Percentiles rank a stretch among this genome's conserved stretches.
phyloP scores from a whole-genome alignment of 345 rosid species.

The Euphorbia lathyris region DNA sequence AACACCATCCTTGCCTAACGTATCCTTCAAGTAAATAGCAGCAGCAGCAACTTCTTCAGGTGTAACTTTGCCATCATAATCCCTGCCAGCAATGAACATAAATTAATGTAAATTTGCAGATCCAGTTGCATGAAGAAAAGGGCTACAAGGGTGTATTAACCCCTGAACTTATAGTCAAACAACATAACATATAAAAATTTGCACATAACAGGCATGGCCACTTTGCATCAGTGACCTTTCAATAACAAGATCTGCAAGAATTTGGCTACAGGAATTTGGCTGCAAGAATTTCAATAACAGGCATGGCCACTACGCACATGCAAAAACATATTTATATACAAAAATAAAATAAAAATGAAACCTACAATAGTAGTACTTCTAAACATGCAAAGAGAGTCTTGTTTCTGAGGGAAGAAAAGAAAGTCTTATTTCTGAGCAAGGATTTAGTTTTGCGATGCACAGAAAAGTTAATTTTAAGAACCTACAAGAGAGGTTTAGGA shows the following conservation, averaged over 20 bases:
- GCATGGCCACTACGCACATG: too few species aligned
- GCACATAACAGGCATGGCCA: neutral
- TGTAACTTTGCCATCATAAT: constrained; percentile 81
- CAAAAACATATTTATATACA: neutral
- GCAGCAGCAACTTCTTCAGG: constrained; percentile 88
- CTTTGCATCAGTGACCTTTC: neutral
- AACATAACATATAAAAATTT: neutral
- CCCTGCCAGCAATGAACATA: constrained; percentile 45
- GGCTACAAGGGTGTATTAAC: too few species aligned
- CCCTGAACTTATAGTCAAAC: too few species aligned
- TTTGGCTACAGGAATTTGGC: neutral
- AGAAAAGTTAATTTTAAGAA: neutral
- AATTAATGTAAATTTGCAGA: neutral
- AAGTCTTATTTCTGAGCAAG: neutral
- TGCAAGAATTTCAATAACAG: too few species aligned
- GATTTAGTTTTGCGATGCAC: neutral
- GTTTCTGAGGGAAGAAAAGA: neutral
- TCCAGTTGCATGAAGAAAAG: neutral
- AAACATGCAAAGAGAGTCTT: neutral
- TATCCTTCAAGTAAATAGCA: constrained; percentile 70
- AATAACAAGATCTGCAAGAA: neutral
- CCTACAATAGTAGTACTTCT: neutral
- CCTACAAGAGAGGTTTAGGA: neutral
- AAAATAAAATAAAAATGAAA: neutral
- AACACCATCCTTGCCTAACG: constrained; percentile 68